phyloP scores from a whole-genome alignment of 345 rosid species.

The Corchorus olitorius region DNA sequence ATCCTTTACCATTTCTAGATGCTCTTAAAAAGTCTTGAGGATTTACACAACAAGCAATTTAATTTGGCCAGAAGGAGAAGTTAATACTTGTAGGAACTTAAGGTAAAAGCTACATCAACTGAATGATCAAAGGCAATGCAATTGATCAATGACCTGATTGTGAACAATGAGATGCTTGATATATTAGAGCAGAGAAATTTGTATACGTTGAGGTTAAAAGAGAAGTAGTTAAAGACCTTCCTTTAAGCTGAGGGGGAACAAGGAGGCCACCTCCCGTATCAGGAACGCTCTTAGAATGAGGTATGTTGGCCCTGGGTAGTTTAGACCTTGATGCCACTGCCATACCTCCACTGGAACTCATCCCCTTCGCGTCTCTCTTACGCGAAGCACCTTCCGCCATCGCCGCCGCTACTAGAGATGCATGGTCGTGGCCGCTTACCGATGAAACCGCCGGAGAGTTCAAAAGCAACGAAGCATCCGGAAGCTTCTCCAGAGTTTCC shows the following conservation, averaged over 20 bases:
- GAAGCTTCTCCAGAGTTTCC: constrained; percentile 52
- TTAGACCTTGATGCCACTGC: constrained; percentile 42
- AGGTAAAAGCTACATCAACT: too few species aligned
- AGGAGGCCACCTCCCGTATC: constrained; percentile 66
- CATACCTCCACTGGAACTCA: background rate
- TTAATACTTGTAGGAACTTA: too few species aligned
- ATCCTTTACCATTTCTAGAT: background rate
- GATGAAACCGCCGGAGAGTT: constrained; percentile 46
- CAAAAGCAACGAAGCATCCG: constrained; percentile 81
- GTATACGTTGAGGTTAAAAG: constrained; percentile 5
- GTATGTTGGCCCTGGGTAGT: constrained; percentile 61
- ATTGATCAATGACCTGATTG: too few species aligned
- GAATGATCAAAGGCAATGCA: background rate
- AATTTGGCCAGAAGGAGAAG: background rate
- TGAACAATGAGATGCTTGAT: background rate
- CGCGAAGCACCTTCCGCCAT: constrained; percentile 64
- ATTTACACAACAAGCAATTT: background rate
- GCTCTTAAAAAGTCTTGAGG: too few species aligned
- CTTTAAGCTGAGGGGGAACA: constrained; percentile 86
- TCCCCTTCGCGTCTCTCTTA: constrained; percentile 58
- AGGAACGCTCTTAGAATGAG: constrained; percentile 51
- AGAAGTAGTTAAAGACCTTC: constrained; percentile 48
- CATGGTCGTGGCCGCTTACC: constrained; percentile 52
- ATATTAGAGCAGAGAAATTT: background rate
- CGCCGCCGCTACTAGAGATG: constrained; percentile 77